A percentile compares a stretch with the other conserved stretches of the same genome.
Conservation (phyloP, 2,329 filamentous ascomycete genomes). For the Cytospora paraplurivora region DNA sequence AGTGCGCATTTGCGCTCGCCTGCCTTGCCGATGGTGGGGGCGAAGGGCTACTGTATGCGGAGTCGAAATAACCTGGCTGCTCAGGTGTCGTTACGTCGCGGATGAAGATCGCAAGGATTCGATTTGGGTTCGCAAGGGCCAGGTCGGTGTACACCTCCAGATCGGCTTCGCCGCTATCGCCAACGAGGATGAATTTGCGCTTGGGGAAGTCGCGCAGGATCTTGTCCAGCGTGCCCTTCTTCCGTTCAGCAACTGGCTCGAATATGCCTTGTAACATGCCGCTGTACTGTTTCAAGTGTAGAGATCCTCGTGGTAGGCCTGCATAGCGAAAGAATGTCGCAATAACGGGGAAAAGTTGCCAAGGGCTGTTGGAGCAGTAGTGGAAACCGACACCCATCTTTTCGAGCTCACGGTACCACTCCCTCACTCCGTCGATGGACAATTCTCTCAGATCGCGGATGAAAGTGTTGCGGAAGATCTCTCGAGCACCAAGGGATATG, state of each 20-base stretch:
- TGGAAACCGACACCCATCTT: constrained; percentile 85
- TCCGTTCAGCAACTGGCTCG: constrained; percentile 92
- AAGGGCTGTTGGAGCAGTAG: constrained; percentile 98
- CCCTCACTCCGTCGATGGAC: constrained; percentile 80
- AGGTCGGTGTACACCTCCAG: constrained; percentile 96
- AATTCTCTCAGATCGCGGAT: constrained; percentile 81
- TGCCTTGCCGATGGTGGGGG: constrained; percentile 32
- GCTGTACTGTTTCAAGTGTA: constrained; percentile 94
- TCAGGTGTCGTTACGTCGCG: constrained; percentile 88
- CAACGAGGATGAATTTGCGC: constrained; percentile 85
- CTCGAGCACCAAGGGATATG: constrained; percentile 81
- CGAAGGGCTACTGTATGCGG: constrained; percentile 42
- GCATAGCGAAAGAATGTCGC: constrained; percentile 81
- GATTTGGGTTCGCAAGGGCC: constrained; percentile 79
- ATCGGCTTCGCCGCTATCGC: constrained; percentile 95
- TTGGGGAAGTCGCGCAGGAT: constrained; percentile 89
- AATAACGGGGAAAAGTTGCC: constrained; percentile 92
- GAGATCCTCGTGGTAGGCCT: constrained; percentile 81
- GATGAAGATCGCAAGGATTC: constrained; percentile 87
- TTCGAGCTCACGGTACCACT: constrained; percentile 83
- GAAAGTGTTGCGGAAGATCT: constrained; percentile 96
- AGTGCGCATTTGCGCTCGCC: constrained; percentile 18
- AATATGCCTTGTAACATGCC: constrained; percentile 98
- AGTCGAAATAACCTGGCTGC: constrained; percentile 76
- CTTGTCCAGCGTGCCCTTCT: constrained; percentile 83